Evolutionary conservation across 257 asterid genomes (phyloP), one percentile per base, ranked within the genome.

Genomic region (Fraxinus americana): DNA sequence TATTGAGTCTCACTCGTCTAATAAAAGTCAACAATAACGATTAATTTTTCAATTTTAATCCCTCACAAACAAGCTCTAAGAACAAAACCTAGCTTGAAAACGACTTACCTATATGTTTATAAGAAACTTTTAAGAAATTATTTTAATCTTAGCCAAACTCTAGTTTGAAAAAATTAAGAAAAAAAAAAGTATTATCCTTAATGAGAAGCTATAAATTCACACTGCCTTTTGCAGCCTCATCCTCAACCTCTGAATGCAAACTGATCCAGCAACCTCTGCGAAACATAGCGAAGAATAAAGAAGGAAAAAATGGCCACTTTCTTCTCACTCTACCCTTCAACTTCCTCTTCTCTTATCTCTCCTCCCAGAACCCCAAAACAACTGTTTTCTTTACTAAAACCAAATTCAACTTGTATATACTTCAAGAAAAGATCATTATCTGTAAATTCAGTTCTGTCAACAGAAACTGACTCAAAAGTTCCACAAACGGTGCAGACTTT

Each of bases 401-500:
- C 78, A 25, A 79, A 67, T 39, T 81, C 86, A 41, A 25, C 67
- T 54, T 73, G 19, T 11, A 77, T 75, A 1, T 83, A 80, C 72
- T 71, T 77, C 72, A 87, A 75, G 43, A 83, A 73, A 80, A 89
- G 72, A 73, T 59, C 92, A 7, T n/a, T 85, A 67, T 74, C 81
- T 67, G 32, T 82, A 48, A 84, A 72, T 65, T 82, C 91, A 69
- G 75, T 81, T 61, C 88, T 85, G 63, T 76, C 92, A 21, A 79
- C 85, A 43, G 83, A 90, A 76, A 69, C 83, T 2, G 94, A 86
- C 82, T 83, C 90, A n/a, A 79, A 86, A 63, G 77, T 92, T 80
- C 94, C 99, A 2, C 76, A 82, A 57, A 71, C 86, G 21, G 92
- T 93, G 1, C 80, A 89, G 68, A 90, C 86, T 65, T 93, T 93